These are phyloP conservation scores for Scutellaria barbata DNA, from an alignment of 257 asterid genomes.

Conservation along the genomic window DNA sequence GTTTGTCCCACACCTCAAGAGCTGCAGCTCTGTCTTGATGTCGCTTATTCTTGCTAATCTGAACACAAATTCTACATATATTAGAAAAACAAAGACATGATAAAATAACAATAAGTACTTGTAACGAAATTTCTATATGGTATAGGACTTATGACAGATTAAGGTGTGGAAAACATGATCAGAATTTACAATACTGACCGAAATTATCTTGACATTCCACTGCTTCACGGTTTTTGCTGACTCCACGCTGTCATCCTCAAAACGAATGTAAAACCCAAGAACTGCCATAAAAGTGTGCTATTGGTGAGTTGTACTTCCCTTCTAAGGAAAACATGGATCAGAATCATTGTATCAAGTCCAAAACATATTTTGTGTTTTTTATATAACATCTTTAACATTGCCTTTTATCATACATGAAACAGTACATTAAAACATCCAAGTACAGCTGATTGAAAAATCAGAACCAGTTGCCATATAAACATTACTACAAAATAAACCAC, in stretches of 20 bases:
- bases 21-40: slow-evolving; percentile 99
- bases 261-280: slow-evolving; percentile 93
- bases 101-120: background rate
- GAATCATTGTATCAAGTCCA: background rate
- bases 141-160: background rate
- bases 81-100: slow-evolving; percentile 29
- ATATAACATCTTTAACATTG: slow-evolving; percentile 12
- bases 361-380: background rate
- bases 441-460: background rate
- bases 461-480: background rate
- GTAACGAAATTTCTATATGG: slow-evolving; percentile 16
- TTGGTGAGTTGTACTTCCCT: background rate
- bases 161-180: slow-evolving; percentile 21
- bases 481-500: slow-evolving; percentile 8
- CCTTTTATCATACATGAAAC: background rate
- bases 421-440: slow-evolving; percentile 3
- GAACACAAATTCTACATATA: slow-evolving; percentile 38
- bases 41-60: slow-evolving; percentile 95
- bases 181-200: slow-evolving; percentile 56
- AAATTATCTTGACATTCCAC: slow-evolving; percentile 98
- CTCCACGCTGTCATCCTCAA: slow-evolving; percentile 99
- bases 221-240: slow-evolving; percentile 90
- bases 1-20: slow-evolving; percentile 98
- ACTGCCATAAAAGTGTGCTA: slow-evolving; percentile 52
- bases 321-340: background rate